Evolutionary conservation across 768 basidiomycete genomes (phyloP), one percentile per base, ranked within the genome.

Genomic region (Mycena albidolilacea): DNA sequence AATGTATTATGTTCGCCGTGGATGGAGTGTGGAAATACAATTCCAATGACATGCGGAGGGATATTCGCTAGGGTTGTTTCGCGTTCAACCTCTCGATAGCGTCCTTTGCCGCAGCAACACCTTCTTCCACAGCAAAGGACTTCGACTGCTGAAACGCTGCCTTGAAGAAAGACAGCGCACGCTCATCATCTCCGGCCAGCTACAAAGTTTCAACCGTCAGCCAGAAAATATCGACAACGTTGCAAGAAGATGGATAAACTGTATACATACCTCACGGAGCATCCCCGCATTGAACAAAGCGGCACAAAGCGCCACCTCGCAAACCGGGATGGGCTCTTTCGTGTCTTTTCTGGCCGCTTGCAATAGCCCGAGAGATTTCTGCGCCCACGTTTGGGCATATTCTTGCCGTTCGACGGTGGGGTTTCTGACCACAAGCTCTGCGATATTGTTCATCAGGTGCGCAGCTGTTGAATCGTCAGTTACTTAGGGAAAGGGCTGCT

Each of bases 261-360:
- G 14, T 30, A 15, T 17, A n/a, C 48, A 7, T 50, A 72, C 70
- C 41, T 76, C 75, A 10, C 69, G 69, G 12, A 87, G 71, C 54
- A 83, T 82, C 8, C 86, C 87, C 17, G 85, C 79, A 64, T 87
- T 87, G 73, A 84, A 87, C n/a, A 87, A 73, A 23, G 84, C 81
- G 9, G 81, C 86, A 9, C 83, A 82, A 17, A 84, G 79, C 0
- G 82, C 83, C 39, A 81, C 80, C 55, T 86, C 83, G 64, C 86
- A 87, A 6, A 80, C 77, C 19, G 78, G 73, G 65, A 73, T 70
- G 64, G 59, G 70, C 30, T 76, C 75, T 54, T 72, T 73, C 9
- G 79, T 73, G n/a, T 77, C 71, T 44, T 61, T 69, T 30, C 69
- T 61, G 7, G 72, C 55, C 2, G 55, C 19, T 38, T 84, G 80